phyloP scores from a whole-genome alignment of 2,329 filamentous ascomycete species.

The Curvularia sp. region DNA sequence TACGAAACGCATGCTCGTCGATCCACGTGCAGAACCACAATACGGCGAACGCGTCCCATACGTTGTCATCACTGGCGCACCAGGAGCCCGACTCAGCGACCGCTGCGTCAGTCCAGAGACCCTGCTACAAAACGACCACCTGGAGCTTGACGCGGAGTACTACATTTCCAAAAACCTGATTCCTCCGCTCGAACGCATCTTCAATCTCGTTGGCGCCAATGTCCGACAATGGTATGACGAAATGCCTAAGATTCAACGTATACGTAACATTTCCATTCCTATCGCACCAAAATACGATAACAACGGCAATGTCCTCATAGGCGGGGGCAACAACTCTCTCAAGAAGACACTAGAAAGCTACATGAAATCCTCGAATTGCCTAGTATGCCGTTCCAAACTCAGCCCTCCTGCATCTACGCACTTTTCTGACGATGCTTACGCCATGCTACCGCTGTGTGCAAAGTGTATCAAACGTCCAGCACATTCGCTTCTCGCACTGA shows the following conservation, averaged over 20 bases:
- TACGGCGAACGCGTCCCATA: conserved; percentile 96
- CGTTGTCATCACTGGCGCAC: conserved; percentile 87
- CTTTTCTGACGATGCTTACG: conserved; percentile 24
- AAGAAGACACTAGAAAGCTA: conserved; percentile 92
- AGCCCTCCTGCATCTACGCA: conserved; percentile 35
- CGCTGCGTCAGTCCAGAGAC: conserved; percentile 89
- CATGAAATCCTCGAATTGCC: conserved; percentile 79
- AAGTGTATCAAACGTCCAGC: conserved; percentile 64
- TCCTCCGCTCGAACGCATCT: conserved; percentile 92
- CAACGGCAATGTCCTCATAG: neutral
- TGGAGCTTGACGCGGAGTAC: conserved; percentile 89
- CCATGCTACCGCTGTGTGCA: conserved; percentile 61
- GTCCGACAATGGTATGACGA: conserved; percentile 93
- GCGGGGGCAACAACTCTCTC: conserved; percentile 42
- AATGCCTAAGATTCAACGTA: conserved; percentile 88
- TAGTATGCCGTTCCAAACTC: conserved; percentile 74
- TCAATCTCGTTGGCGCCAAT: conserved; percentile 93
- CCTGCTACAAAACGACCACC: conserved; percentile 76
- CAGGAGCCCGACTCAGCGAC: conserved; percentile 83
- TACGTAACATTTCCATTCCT: conserved; percentile 64
- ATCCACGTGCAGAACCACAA: conserved; percentile 86
- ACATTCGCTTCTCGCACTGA: conserved; percentile 69
- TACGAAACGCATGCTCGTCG: conserved; percentile 82
- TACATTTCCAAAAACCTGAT: conserved; percentile 97
- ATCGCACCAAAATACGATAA: conserved; percentile 19